phyloP scores from a whole-genome alignment of 2,329 filamentous ascomycete species.

The Rhytidhysteron rufulum region DNA sequence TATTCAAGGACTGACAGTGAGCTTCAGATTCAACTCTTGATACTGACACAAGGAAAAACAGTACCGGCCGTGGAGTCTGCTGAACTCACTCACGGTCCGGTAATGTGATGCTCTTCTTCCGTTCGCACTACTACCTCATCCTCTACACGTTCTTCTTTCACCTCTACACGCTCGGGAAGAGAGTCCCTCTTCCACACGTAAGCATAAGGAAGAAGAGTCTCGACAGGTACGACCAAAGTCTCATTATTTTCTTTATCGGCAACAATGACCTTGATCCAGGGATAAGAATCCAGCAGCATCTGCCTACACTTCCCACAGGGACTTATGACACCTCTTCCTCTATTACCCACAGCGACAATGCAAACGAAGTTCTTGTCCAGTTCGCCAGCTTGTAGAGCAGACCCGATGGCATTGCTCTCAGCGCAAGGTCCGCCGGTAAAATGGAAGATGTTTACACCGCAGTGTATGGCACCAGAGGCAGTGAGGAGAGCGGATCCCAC shows the following conservation, averaged over 20 bases:
- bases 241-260: neutral
- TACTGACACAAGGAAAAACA: neutral
- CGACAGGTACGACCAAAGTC: neutral
- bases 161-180: neutral
- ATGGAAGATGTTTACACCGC: neutral
- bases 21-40: neutral
- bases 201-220: neutral
- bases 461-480: neutral
- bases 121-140: neutral
- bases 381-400: neutral
- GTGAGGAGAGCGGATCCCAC: neutral
- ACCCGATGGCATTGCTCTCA: neutral
- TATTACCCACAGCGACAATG: constrained; percentile 1
- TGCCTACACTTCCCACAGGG: constrained; percentile 1
- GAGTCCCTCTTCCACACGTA: neutral
- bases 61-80: neutral
- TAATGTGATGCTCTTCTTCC: neutral
- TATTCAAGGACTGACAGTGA: too few species aligned
- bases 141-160: neutral
- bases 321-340: neutral
- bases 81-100: neutral
- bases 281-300: constrained; percentile 1
- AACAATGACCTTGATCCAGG: constrained; percentile 1
- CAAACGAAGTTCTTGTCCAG: neutral
- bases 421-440: neutral